Conservation (phyloP, 768 basidiomycete genomes). For the Tubosaeta sp. region DNA sequence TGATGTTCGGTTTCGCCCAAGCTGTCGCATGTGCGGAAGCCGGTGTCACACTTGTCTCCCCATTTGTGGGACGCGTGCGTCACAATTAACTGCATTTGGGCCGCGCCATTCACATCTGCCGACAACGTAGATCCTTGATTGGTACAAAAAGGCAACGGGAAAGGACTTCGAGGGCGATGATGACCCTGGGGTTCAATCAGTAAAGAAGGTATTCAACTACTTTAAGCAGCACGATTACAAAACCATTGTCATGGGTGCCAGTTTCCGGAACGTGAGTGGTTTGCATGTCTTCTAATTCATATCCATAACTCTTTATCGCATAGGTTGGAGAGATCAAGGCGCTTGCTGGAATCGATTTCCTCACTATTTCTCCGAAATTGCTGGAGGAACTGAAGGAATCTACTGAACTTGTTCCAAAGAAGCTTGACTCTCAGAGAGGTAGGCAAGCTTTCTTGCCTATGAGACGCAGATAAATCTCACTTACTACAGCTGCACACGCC, state of each 20-base stretch:
- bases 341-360: constrained; percentile 94
- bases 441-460: constrained; percentile 23
- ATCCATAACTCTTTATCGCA: background rate
- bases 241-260: constrained; percentile 99
- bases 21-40: constrained; percentile 99
- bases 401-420: constrained; percentile 73
- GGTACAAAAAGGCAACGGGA: constrained; percentile 93
- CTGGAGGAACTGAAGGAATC: constrained; percentile 92
- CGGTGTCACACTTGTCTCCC: constrained; percentile 96
- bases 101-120: too few relatives aligned
- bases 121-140: constrained; percentile 87
- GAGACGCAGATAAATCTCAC: too few relatives aligned
- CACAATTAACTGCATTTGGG: constrained; percentile 8
- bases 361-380: constrained; percentile 88
- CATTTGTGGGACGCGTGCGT: constrained; percentile 94
- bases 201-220: constrained; percentile 97
- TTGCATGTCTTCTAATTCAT: too few relatives aligned
- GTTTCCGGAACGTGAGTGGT: constrained; percentile 97
- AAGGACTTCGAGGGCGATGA: constrained; percentile 85
- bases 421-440: constrained; percentile 67
- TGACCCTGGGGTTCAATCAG: constrained; percentile 94
- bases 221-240: constrained; percentile 99
- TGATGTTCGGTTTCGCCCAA: constrained; percentile 97
- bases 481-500: too few relatives aligned
- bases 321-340: constrained; percentile 90